Conservation (phyloP, 2,329 filamentous ascomycete species). For the Xylaria digitata region DNA sequence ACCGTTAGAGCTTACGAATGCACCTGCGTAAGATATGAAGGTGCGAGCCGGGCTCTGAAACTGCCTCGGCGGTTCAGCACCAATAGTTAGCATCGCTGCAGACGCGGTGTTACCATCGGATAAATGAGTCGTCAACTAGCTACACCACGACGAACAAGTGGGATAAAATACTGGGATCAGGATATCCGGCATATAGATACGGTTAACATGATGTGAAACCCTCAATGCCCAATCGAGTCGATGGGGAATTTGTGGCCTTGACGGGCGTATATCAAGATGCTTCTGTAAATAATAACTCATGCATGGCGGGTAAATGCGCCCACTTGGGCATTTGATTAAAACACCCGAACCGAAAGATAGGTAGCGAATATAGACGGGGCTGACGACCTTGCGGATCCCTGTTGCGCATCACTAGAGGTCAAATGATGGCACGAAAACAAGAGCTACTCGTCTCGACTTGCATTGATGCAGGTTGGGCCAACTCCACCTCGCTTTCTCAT, state of each 20-base stretch:
- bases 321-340: neutral
- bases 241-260: neutral
- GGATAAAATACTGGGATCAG: constrained; percentile 15
- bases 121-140: constrained; percentile 16
- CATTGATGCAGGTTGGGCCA: constrained; percentile 9
- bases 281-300: constrained; percentile 16
- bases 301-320: constrained; percentile 24
- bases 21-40: constrained; percentile 15
- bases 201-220: constrained; percentile 28
- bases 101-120: constrained; percentile 23
- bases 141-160: neutral
- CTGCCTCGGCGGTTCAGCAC: constrained; percentile 15
- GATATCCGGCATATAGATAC: constrained; percentile 25
- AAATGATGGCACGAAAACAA: constrained; percentile 22
- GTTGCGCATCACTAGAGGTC: constrained; percentile 27
- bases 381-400: constrained; percentile 23
- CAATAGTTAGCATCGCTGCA: constrained; percentile 11
- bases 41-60: constrained; percentile 27
- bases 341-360: constrained; percentile 5
- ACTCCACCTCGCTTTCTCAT: constrained; percentile 30
- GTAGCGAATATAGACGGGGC: constrained; percentile 1
- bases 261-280: neutral
- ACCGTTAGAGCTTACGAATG: constrained; percentile 20
- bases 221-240: neutral
- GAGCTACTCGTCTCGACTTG: constrained; percentile 33